phyloP scores from a whole-genome alignment of 805 yeast species.

The Debaryomyces maramus region DNA sequence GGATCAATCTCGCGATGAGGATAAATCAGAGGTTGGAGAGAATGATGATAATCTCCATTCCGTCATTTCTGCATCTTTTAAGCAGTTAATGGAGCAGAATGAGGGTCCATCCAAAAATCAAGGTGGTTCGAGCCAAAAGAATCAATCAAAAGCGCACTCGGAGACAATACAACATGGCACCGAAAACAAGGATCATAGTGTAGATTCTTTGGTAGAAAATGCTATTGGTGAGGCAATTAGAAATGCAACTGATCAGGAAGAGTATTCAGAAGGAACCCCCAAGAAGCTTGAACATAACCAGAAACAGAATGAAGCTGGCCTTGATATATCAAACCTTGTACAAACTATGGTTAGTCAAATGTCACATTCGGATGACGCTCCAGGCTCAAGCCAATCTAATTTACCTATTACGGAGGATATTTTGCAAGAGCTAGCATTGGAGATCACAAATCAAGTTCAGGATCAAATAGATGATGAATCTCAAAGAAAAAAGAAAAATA shows the following conservation, averaged over 20 bases:
- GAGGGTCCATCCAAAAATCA: neutral
- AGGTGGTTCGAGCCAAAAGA: neutral
- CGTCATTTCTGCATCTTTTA: slow-evolving; percentile 22
- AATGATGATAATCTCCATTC: slow-evolving; percentile 20
- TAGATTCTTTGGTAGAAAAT: slow-evolving; percentile 21
- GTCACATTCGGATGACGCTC: slow-evolving; percentile 11
- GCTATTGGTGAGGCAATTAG: slow-evolving; percentile 32
- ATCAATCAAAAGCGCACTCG: neutral
- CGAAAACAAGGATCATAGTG: slow-evolving; percentile 4
- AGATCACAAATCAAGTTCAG: slow-evolving; percentile 32
- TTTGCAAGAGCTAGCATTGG: slow-evolving; percentile 28
- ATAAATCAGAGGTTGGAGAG: neutral
- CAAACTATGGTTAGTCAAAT: slow-evolving; percentile 27
- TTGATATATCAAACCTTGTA: slow-evolving; percentile 25
- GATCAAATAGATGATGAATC: slow-evolving; percentile 21
- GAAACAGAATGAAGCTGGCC: neutral
- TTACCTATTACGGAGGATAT: slow-evolving; percentile 20
- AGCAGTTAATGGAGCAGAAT: slow-evolving; percentile 9
- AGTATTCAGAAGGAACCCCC: neutral
- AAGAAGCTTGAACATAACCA: neutral
- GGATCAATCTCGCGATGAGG: neutral
- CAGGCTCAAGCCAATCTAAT: slow-evolving; percentile 3
- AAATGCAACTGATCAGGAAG: slow-evolving; percentile 13
- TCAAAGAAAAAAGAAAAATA: slow-evolving; percentile 7
- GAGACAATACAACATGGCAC: neutral